Evolutionary conservation across 1,284 basidiomycete genomes (phyloP).

Genomic region (Ceratobasidium papillatum): DNA sequence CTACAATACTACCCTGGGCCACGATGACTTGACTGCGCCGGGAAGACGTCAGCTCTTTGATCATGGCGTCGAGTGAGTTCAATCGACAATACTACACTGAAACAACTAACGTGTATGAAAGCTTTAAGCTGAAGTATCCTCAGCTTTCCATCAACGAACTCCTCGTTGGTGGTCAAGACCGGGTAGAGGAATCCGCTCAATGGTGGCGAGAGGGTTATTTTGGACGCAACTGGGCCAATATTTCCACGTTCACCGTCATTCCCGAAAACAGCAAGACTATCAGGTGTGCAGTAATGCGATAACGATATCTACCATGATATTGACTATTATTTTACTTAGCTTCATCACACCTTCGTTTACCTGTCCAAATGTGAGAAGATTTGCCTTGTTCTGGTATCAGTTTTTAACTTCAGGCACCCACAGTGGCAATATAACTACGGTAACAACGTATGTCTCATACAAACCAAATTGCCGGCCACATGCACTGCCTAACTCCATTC

Average conservation of each 20-base stretch:
- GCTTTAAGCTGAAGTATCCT: constrained; percentile 56
- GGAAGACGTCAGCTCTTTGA: constrained; percentile 58
- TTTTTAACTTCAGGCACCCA: neutral
- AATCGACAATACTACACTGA: constrained; percentile 13
- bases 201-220: constrained; percentile 60
- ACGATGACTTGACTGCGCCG: constrained; percentile 56
- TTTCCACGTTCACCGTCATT: constrained; percentile 54
- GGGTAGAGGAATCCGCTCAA: constrained; percentile 58
- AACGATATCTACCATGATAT: neutral
- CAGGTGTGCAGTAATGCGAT: constrained; percentile 48
- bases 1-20: constrained; percentile 54
- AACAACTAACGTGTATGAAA: constrained; percentile 34
- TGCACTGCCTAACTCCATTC: constrained; percentile 45
- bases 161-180: constrained; percentile 57
- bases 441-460: constrained; percentile 49
- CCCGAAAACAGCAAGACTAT: constrained; percentile 55
- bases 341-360: constrained; percentile 58
- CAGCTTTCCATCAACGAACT: constrained; percentile 53
- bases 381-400: neutral
- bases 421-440: constrained; percentile 55
- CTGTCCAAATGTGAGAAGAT: constrained; percentile 50
- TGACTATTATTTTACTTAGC: neutral
- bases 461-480: neutral
- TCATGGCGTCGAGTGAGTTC: constrained; percentile 56
- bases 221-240: constrained; percentile 52